Conservation (phyloP, 208 protist species). For the Trypanosomatidae sp. region DNA sequence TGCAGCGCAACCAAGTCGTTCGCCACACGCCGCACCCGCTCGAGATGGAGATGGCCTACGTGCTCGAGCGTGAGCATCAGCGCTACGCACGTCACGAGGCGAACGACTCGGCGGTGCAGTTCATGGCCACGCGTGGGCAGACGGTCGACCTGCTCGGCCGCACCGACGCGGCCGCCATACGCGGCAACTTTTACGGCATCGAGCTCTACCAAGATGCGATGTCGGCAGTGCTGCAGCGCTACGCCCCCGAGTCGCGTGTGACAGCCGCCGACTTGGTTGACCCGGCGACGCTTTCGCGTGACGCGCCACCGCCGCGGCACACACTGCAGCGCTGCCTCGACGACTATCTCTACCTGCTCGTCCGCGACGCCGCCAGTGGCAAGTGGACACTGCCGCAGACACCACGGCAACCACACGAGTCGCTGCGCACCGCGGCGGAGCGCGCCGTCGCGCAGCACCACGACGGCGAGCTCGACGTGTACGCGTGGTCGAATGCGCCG, state of each 20-base stretch:
- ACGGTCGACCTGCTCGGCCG: conserved; percentile 55
- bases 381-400: conserved; percentile 64
- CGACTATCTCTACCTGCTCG: conserved; percentile 70
- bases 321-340: conserved; percentile 63
- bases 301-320: conserved; percentile 29
- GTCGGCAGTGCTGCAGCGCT: conserved; percentile 60
- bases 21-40: conserved; percentile 69
- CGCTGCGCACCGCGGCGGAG: conserved; percentile 61
- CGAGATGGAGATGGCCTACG: conserved; percentile 50
- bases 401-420: conserved; percentile 17
- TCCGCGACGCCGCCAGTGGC: conserved; percentile 24
- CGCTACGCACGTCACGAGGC: conserved; percentile 65
- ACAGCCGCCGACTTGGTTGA: conserved; percentile 31
- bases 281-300: conserved; percentile 9
- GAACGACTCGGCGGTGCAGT: conserved; percentile 53
- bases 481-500: conserved; percentile 73
- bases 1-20: conserved; percentile 62
- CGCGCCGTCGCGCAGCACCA: conserved; percentile 41
- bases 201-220: conserved; percentile 78
- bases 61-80: conserved; percentile 71
- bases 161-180: conserved; percentile 46
- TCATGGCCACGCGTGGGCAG: conserved; percentile 44
- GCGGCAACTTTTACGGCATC: conserved; percentile 61
- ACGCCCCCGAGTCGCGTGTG: conserved; percentile 38
- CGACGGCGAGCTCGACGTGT: conserved; percentile 33